Base-by-base conservation (phyloP, 208 protist genomes). In the Wallacemonas rigidus region DNA sequence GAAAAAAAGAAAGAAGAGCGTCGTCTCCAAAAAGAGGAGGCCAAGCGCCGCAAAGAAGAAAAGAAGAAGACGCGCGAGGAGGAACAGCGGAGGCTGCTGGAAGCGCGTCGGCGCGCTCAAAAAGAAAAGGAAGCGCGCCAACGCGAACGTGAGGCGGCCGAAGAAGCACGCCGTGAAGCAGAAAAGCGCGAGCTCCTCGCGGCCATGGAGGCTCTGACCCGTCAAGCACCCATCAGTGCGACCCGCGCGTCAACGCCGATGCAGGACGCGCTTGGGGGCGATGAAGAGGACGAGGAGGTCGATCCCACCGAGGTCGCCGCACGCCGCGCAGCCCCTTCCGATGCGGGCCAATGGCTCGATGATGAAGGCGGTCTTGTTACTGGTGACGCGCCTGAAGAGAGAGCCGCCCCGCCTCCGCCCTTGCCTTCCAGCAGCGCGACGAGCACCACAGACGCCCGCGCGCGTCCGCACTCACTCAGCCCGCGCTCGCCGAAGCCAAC, bases 1-100 rank as follows among this genome's bases (percentile, higher is more conserved):
- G 60, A 65, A 17, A 65, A 65, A 41, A 65, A 65, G 1, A 65
- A 8, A 26, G 60, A 65, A 48, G 60, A 65, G 60, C 60, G 36
- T 41, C 60, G 43, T 15, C 60, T 14, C 4, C 60, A 65, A 65
- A 65, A 50, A 17, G 60, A 65, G 39, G 60, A 65, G 26, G 60
- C 60, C 5, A 65, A 65, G 60, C 60, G 43, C 5, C 60, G 60
- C 60, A 65, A 65, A 41, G 60, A 65, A 5, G 60, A 44, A 7
- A 65, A 65, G 43, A 65, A 65, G 60, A 45, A n/a, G 40, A 65
- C 44, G 43, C 38, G 44, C 9, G 60, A 65, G 60, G 60, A 65
- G 60, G 60, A 65, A 26, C 38, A 17, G 15, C 38, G 50, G 43
- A 65, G 39, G n/a, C 3, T 65, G 60, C 38, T 65, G 12, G 60